Base-by-base conservation (phyloP, 139 green algal species). In the Chlamydomonas sp. region DNA sequence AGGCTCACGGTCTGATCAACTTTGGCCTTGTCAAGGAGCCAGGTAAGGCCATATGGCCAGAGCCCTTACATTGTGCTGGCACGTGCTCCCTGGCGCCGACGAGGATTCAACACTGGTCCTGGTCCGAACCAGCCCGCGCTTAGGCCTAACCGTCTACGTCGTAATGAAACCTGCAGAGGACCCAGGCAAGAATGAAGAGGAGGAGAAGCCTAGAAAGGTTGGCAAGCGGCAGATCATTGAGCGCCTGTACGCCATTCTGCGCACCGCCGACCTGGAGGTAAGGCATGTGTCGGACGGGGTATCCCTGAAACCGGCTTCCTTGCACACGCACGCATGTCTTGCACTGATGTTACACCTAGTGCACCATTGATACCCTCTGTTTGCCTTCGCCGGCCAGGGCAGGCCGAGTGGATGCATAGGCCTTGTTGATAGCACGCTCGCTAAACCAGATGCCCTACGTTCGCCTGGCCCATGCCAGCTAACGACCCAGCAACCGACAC, bases 1-100 rank as follows among this genome's bases (percentile, higher is more conserved):
- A 91, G 8, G 85, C 93, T 60, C 90, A 96, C 79, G 95, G 95
- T 0, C 88, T 86, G 87, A 96, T 97, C 90, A 97, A 97, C 85
- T 91, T 95, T 77, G 95, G 95, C 10, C 61, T 81, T 3, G 71
- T 60, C 5, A 72, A 31, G 67, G 31, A 68, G 69, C 57, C 79
- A 74, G 79, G 90, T 85, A 15, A 15, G 61, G 5, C 5, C 6
- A 8, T 6, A 31, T 61, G 31, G 31, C 31, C 62, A 17, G 64
- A 77, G 79, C 31, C 31, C 31, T 49, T 49, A 49, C 31, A 49
- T 49, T 49, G 31, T 49, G 31, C 31, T 49, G 31, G 31, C 31
- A 49, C 31, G 31, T 49, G 31, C 31, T 49, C 31, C 31, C 31
- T 49, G 31, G 31, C 31, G 31, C 31, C 31, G 31, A 49, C 31